A percentile compares a stretch with the other conserved stretches of the same genome.
Conservation (phyloP, 1,284 basidiomycete species). For the Waitea zeae region DNA sequence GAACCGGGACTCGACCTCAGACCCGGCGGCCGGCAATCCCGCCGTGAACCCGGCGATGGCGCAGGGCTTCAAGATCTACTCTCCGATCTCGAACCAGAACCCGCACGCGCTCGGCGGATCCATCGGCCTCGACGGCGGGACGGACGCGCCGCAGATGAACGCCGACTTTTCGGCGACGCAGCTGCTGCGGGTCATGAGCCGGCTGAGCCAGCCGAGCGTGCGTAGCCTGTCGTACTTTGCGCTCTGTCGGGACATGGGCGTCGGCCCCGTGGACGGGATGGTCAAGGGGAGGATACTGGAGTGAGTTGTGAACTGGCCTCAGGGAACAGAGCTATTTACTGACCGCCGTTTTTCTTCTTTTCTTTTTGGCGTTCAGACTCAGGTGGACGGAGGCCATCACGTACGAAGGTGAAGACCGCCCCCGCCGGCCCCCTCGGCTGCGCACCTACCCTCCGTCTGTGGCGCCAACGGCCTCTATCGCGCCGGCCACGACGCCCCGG, state of each 20-base stretch:
- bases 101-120: slow-evolving; percentile 17
- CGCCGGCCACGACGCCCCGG: slow-evolving; percentile 12
- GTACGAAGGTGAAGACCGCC: no score
- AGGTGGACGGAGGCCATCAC: slow-evolving; percentile 60
- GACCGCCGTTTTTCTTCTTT: background rate
- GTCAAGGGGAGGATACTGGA: slow-evolving; percentile 38
- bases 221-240: slow-evolving; percentile 56
- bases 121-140: slow-evolving; percentile 5
- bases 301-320: no score
- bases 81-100: slow-evolving; percentile 20
- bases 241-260: slow-evolving; percentile 61
- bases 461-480: background rate
- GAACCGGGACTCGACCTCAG: slow-evolving; percentile 26
- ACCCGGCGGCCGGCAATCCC: no score
- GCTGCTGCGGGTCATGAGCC: slow-evolving; percentile 57
- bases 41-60: slow-evolving; percentile 13
- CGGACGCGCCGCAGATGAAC: slow-evolving; percentile 12
- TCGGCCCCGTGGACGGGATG: slow-evolving; percentile 66
- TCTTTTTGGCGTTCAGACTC: slow-evolving; percentile 36
- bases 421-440: no score
- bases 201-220: slow-evolving; percentile 41
- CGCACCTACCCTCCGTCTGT: no score
- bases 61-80: slow-evolving; percentile 55
- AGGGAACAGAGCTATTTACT: no score
- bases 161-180: slow-evolving; percentile 53